These are phyloP conservation scores for Russula lepida DNA, from an alignment of 768 basidiomycete genomes.

Conservation along the genomic window DNA sequence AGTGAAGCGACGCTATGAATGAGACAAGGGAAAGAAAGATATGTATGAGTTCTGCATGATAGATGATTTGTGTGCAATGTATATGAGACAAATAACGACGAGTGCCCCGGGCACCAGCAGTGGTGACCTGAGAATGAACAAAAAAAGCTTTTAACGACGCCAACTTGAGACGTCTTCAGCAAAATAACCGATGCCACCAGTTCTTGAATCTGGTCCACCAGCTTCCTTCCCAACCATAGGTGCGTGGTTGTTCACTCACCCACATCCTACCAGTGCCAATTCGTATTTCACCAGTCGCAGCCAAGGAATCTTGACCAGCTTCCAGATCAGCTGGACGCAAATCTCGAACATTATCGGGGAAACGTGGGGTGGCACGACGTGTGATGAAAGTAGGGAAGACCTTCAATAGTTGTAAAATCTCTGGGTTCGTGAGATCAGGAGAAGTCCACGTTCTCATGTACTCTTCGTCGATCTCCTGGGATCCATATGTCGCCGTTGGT, in stretches of 20 bases:
- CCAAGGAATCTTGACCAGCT: conserved; percentile 52
- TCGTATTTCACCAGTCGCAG: conserved; percentile 48
- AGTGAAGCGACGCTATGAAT: background rate
- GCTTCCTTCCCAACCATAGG: conserved; percentile 60
- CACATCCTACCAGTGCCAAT: conserved; percentile 84
- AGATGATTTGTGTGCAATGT: background rate
- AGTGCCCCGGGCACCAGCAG: conserved; percentile 1
- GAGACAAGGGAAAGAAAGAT: conserved; percentile 3
- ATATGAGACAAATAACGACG: background rate
- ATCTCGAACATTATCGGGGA: conserved; percentile 33
- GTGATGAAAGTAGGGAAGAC: conserved; percentile 76
- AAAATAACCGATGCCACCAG: conserved; percentile 77
- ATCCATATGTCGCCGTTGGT: conserved; percentile 24
- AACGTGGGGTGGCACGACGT: conserved; percentile 61
- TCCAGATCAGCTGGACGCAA: conserved; percentile 50
- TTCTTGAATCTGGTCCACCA: conserved; percentile 73
- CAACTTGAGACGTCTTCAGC: conserved; percentile 33
- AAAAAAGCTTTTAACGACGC: background rate
- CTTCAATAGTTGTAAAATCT: conserved; percentile 56
- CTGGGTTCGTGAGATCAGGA: conserved; percentile 71
- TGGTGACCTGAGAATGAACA: background rate
- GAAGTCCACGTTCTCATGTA: conserved; percentile 73
- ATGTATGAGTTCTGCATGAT: conserved; percentile 11
- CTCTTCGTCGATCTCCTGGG: conserved; percentile 36
- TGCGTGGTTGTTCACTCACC: conserved; percentile 53